Base-by-base conservation (phyloP, 2,329 filamentous ascomycete genomes). In the Waltergamsia citrina region DNA sequence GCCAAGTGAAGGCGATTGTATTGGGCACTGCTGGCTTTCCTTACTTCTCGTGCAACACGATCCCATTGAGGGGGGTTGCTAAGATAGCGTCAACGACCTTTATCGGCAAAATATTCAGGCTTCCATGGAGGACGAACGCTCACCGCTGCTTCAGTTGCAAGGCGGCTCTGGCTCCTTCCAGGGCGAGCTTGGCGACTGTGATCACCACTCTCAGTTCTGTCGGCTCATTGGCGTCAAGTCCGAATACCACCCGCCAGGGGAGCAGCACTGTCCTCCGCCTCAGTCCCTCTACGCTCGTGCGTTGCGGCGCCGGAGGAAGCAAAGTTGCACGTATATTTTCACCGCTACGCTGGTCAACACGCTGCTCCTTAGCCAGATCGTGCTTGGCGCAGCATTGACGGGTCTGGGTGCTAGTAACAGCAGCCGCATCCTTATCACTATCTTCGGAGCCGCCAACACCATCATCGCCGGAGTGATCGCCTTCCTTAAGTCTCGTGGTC, bases 391-490 rank as follows among this genome's bases (percentile, higher is more conserved):
- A 3, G 35, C 42, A 10, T 32, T 46, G 24, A 46, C 43, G 18
- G 43, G 38, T n/a, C 41, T 46, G n/a, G 43, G 29, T 23, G 42
- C 43, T 22, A 41, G 38, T 23, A 25, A 41, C 34, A 43, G 40
- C 37, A 41, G 32, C 34, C 33, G 39, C 14, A 19, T 44, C 27
- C 34, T 44, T 32, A 42, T 46, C 36, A 44, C 43, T 22, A 32
- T 38, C 16, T 46, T 46, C 24, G 43, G 43, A 14, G 43, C 42
- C 10, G 35, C 41, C 38, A 46, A 46, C 38, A 46, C 43, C 31
- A 39, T 46, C 32, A 46, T 44, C 20, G 43, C 43, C n/a, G 43
- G 43, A 10, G 29, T 46, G 16, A 30, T 46, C 19, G 41, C 43
- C 8, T 46, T 41, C 18, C 37, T 46, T 29, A 46, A 46, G 37